A percentile compares a stretch with the other conserved stretches of the same genome.
These are phyloP conservation scores for Trypanosoma avium DNA, from an alignment of 208 protist species.

Conservation along the genomic window DNA sequence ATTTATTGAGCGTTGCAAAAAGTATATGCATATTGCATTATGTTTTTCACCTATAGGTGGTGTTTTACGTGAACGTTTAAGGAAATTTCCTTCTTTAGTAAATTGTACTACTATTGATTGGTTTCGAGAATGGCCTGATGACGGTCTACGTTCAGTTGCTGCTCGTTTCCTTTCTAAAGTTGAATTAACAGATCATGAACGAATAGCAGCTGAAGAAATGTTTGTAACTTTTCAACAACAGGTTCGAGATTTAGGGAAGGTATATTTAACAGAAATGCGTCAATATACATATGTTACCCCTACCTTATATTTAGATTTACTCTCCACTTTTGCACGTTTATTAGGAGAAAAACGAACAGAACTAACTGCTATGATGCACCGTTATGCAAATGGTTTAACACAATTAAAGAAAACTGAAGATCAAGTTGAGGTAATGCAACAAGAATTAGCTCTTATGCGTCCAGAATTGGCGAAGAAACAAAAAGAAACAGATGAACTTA, in stretches of 20 bases:
- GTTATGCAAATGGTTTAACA: constrained; percentile 87
- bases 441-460: constrained; percentile 88
- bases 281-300: constrained; percentile 95
- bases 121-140: constrained; percentile 96
- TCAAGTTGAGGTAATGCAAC: constrained; percentile 95
- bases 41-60: constrained; percentile 97
- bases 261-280: constrained; percentile 88
- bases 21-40: constrained; percentile 96
- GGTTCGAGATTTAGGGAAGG: constrained; percentile 72
- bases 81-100: constrained; percentile 97
- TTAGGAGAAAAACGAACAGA: constrained; percentile 83
- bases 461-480: constrained; percentile 92
- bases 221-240: constrained; percentile 93
- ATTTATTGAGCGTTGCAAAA: constrained; percentile 92
- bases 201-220: constrained; percentile 73
- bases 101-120: constrained; percentile 99
- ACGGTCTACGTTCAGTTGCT: constrained; percentile 93
- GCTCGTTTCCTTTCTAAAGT: constrained; percentile 83
- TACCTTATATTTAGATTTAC: constrained; percentile 95
- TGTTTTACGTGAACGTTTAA: constrained; percentile 91
- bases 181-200: constrained; percentile 74
- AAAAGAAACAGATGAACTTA: constrained; percentile 86
- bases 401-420: constrained; percentile 92
- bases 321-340: constrained; percentile 91
- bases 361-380: constrained; percentile 83